Conservation (phyloP, 2,329 filamentous ascomycete species). For the Colletotrichum nymphaeae region DNA sequence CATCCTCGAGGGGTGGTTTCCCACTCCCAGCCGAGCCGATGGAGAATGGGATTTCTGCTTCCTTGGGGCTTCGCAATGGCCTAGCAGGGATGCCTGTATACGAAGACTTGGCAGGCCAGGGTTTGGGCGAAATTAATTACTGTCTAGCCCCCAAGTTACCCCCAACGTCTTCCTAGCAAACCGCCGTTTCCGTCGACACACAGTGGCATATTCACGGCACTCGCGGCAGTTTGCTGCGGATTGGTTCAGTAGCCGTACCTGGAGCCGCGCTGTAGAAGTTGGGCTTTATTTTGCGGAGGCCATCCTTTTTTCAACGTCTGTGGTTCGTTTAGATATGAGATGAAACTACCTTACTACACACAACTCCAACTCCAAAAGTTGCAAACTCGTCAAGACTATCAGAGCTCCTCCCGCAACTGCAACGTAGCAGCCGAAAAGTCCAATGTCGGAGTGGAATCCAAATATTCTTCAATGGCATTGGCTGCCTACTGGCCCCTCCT, state of each 20-base stretch:
- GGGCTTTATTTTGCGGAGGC: conserved; percentile 8
- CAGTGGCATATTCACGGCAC: conserved; percentile 15
- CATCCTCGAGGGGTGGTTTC: neutral
- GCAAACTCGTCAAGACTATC: neutral
- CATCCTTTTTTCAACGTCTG: conserved; percentile 8
- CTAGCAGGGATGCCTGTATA: conserved; percentile 17
- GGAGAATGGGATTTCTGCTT: neutral
- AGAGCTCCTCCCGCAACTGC: neutral
- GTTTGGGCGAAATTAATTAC: conserved; percentile 5
- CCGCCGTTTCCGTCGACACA: conserved; percentile 21
- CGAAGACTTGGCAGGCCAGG: conserved; percentile 18
- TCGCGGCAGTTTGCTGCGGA: conserved; percentile 14
- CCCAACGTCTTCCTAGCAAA: conserved; percentile 1
- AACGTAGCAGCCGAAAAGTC: neutral
- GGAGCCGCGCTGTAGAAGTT: conserved; percentile 13
- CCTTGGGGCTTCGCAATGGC: conserved; percentile 1
- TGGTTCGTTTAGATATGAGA: neutral
- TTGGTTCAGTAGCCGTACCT: neutral
- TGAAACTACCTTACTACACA: neutral
- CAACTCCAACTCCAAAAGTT: neutral
- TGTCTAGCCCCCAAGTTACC: conserved; percentile 1
- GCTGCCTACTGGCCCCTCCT: neutral
- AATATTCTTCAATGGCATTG: neutral
- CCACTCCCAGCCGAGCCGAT: neutral
- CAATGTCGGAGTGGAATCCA: neutral